Evolutionary conservation across 2,329 filamentous ascomycete genomes (phyloP).

Genomic region (Pseudocercospora ulei): DNA sequence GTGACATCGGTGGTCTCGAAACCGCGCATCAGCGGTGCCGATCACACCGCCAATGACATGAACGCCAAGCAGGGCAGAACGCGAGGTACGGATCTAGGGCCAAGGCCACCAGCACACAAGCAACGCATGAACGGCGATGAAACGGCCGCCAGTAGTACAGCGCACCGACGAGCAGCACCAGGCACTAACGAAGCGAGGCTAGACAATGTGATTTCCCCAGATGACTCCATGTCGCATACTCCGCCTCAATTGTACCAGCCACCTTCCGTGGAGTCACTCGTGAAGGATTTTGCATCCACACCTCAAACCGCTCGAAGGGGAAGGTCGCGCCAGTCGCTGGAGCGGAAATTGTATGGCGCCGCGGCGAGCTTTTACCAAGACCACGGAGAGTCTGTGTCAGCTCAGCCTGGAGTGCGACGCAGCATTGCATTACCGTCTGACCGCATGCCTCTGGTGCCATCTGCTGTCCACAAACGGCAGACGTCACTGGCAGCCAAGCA

Average conservation of each 20-base stretch:
- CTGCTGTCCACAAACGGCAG: background rate
- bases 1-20: too few relatives aligned
- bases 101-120: too few relatives aligned
- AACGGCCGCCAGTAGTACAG: too few relatives aligned
- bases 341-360: conserved; percentile 40
- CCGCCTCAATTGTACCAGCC: conserved; percentile 29
- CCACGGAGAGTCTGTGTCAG: conserved; percentile 49
- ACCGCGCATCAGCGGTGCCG: too few relatives aligned
- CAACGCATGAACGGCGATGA: too few relatives aligned
- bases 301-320: conserved; percentile 6
- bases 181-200: conserved; percentile 8
- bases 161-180: too few relatives aligned
- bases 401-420: conserved; percentile 50
- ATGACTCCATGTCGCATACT: conserved; percentile 25
- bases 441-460: conserved; percentile 1
- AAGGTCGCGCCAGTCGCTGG: conserved; percentile 5
- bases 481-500: conserved; percentile 10
- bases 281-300: conserved; percentile 31
- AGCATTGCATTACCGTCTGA: conserved; percentile 16
- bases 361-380: conserved; percentile 53
- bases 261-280: conserved; percentile 29
- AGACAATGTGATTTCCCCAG: conserved; percentile 2
- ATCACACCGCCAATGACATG: too few relatives aligned
- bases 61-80: too few relatives aligned
- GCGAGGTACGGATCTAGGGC: too few relatives aligned